These are phyloP conservation scores for Suillus variegatus DNA, from an alignment of 768 basidiomycete species.

Conservation along the genomic window DNA sequence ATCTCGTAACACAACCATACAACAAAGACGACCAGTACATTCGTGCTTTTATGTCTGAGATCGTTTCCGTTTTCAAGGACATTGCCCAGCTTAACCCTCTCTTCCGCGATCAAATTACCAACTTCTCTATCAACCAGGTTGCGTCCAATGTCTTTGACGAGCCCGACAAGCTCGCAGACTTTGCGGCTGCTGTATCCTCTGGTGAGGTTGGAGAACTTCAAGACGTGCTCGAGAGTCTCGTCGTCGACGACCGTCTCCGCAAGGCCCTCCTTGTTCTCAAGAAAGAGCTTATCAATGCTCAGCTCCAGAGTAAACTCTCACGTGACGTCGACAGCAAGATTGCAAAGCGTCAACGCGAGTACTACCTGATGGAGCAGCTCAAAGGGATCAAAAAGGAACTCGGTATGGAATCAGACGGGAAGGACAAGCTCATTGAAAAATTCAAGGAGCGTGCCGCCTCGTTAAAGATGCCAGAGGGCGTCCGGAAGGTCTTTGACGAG, in stretches of 20 bases:
- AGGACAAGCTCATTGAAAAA: slow-evolving; percentile 92
- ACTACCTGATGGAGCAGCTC: slow-evolving; percentile 95
- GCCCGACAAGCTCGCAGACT: slow-evolving; percentile 95
- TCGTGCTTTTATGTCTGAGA: slow-evolving; percentile 94
- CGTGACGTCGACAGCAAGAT: slow-evolving; percentile 95
- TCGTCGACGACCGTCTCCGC: slow-evolving; percentile 85
- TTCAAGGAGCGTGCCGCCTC: slow-evolving; percentile 82
- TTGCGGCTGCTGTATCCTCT: slow-evolving; percentile 92
- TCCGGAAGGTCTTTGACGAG: slow-evolving; percentile 94
- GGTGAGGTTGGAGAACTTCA: slow-evolving; percentile 94
- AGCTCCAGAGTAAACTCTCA: slow-evolving; percentile 89
- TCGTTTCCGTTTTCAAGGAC: slow-evolving; percentile 97
- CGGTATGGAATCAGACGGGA: slow-evolving; percentile 93
- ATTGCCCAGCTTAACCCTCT: slow-evolving; percentile 96
- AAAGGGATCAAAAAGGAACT: slow-evolving; percentile 96
- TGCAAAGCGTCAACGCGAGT: slow-evolving; percentile 91
- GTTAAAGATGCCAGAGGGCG: slow-evolving; percentile 87
- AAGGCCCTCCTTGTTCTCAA: slow-evolving; percentile 92
- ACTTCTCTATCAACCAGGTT: slow-evolving; percentile 91
- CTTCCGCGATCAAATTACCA: slow-evolving; percentile 97
- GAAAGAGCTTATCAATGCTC: slow-evolving; percentile 97
- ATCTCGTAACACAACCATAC: slow-evolving; percentile 79
- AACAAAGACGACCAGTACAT: slow-evolving; percentile 94
- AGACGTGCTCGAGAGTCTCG: slow-evolving; percentile 85
- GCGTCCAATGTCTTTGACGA: slow-evolving; percentile 95